Evolutionary conservation across 768 basidiomycete species (phyloP), one percentile per base, ranked within the genome.

Genomic region (Lyophyllum semitale): DNA sequence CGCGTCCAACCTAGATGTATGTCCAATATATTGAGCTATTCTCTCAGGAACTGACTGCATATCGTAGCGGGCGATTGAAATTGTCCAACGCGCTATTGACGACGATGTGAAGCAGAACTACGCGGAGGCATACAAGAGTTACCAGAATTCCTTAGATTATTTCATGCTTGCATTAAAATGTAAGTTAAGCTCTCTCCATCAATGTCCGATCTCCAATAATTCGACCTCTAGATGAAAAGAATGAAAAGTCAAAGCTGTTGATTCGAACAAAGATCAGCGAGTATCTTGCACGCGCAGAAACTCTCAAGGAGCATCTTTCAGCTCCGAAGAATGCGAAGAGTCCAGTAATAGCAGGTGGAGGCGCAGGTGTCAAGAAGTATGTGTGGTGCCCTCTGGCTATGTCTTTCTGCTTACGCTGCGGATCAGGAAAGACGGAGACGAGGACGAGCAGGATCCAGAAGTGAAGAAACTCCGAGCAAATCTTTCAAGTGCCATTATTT

Each of bases 91-190:
- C 60, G 95, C 95, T 54, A 95, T 96, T 64, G 94, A 95, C 54
- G 89, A 92, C 59, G 97, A 99, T 74, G 80, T 82, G 58, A 94
- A 94, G 71, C 88, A 90, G 71, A 93, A 97, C 73, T 99, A 98
- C 75, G 77, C 83, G 6, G 94, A 95, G 65, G 95, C 95, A 18
- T 96, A 93, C 83, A 95, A 91, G 76, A 83, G 87, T 60, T 97
- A 97, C 74, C 88, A 90, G 78, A 96, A 98, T 79, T 82, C 93
- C 1, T 82, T 98, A 56, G 97, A 99, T 68, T 99, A 96, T 70
- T 99, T 99, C 72, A 93, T 98, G 91, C 90, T 98, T 61, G 95
- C 95, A 8, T 78, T 93, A 68, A 95, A 95, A 73, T 95, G 94
- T 95, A 60, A 55, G 84, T 73, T 41, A 6, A 8, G 33, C 27